These are phyloP conservation scores for Astraeus odoratus DNA, from an alignment of 768 basidiomycete genomes.

Conservation along the genomic window DNA sequence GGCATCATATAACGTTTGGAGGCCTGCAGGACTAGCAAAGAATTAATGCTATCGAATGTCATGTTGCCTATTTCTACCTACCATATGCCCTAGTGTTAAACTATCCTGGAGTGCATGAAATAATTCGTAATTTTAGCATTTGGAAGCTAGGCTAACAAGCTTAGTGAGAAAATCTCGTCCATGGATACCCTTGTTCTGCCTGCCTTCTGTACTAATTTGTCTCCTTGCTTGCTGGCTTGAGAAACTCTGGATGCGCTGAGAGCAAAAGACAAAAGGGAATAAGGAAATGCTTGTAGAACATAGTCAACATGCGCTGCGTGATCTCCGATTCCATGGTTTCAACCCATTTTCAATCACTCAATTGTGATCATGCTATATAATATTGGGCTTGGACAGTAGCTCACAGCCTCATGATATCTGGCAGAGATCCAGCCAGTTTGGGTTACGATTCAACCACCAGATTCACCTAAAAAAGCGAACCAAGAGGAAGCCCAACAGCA, in stretches of 20 bases:
- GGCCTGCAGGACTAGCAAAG: background rate
- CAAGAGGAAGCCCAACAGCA: constrained; percentile 42
- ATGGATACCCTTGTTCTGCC: too few species aligned
- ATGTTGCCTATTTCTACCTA: background rate
- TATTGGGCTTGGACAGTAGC: background rate
- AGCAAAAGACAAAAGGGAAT: background rate
- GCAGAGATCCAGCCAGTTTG: constrained; percentile 27
- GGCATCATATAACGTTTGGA: background rate
- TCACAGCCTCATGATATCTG: constrained; percentile 27
- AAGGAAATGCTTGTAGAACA: constrained; percentile 8
- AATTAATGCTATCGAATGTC: background rate
- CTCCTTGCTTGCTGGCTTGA: constrained; percentile 28
- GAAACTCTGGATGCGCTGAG: background rate
- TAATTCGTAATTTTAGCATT: too few species aligned
- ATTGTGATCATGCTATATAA: constrained; percentile 21
- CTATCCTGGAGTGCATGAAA: background rate
- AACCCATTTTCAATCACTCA: constrained; percentile 26
- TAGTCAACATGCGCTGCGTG: constrained; percentile 6
- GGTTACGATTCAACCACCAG: constrained; percentile 26
- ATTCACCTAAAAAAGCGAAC: constrained; percentile 20
- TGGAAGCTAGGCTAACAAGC: too few species aligned
- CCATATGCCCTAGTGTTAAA: background rate
- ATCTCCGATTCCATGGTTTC: constrained; percentile 17
- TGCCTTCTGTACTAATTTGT: constrained; percentile 16
- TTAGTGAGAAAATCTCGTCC: too few species aligned